Conservation (phyloP, 2,329 filamentous ascomycete species). For the Stagonosporopsis chrysanthemi region DNA sequence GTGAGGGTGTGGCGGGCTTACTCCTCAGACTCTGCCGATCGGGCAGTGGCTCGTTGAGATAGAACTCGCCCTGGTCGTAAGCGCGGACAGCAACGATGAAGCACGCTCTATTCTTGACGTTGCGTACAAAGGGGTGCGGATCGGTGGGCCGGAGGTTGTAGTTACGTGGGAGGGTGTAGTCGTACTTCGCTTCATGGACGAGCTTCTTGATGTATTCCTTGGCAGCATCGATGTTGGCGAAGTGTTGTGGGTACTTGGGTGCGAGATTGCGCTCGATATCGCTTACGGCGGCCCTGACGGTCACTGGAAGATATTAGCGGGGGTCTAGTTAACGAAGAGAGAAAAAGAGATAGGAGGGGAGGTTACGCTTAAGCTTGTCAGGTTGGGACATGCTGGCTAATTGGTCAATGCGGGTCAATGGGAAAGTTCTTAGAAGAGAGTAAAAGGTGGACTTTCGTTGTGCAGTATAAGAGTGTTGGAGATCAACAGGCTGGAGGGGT, state of each 20-base stretch:
- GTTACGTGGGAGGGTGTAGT: background rate
- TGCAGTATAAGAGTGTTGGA: background rate
- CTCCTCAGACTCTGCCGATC: conserved; percentile 7
- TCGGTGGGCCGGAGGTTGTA: background rate
- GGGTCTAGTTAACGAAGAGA: background rate
- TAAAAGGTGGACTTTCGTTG: background rate
- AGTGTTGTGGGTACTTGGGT: conserved; percentile 12
- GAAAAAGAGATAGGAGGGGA: no score
- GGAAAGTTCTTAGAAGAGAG: background rate
- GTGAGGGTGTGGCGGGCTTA: background rate
- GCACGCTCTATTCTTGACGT: conserved; percentile 11
- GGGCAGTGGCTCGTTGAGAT: conserved; percentile 4
- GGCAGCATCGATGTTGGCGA: conserved; percentile 15
- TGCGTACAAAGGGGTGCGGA: background rate
- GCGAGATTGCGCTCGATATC: background rate
- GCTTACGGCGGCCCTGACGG: background rate
- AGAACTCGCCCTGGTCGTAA: conserved; percentile 18
- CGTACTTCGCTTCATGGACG: background rate
- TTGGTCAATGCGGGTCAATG: background rate
- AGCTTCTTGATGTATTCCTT: conserved; percentile 6
- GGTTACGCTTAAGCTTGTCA: background rate
- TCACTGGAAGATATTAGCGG: background rate
- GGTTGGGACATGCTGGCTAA: background rate
- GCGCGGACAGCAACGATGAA: conserved; percentile 20
- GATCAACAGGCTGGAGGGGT: background rate